Conservation (phyloP, 495 filamentous ascomycete genomes). For the Penicillium pancosmium region DNA sequence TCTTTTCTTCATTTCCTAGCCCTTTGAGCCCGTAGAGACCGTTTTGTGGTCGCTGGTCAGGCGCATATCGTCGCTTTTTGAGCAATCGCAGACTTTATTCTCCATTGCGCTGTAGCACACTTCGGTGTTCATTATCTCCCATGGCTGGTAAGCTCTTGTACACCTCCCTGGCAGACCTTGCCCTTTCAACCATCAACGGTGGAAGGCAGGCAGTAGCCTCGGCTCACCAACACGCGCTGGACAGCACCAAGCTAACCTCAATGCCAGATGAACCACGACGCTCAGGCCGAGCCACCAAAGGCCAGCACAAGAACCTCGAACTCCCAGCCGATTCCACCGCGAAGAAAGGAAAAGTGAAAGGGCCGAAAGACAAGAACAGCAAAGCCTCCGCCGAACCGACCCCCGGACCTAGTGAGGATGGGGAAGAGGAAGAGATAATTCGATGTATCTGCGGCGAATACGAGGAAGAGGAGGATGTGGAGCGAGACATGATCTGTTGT, state of each 20-base stretch:
- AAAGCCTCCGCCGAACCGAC: slow-evolving; percentile 53
- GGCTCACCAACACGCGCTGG: neutral
- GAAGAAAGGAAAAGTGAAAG: slow-evolving; percentile 66
- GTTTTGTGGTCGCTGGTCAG: slow-evolving; percentile 35
- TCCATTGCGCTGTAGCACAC: slow-evolving; percentile 45
- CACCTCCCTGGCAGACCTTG: slow-evolving; percentile 19
- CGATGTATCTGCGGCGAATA: slow-evolving; percentile 91
- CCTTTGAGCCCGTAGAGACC: slow-evolving; percentile 48
- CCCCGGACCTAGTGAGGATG: slow-evolving; percentile 62
- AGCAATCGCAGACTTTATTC: slow-evolving; percentile 22
- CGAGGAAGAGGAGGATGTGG: slow-evolving; percentile 79
- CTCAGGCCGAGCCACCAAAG: slow-evolving; percentile 93
- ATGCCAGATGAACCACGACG: slow-evolving; percentile 80
- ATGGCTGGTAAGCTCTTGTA: slow-evolving; percentile 55
- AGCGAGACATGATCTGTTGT: slow-evolving; percentile 86
- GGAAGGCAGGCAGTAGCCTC: slow-evolving; percentile 11
- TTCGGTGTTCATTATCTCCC: slow-evolving; percentile 22
- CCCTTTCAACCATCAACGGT: slow-evolving; percentile 6
- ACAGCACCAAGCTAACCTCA: slow-evolving; percentile 36
- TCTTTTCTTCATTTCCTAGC: slow-evolving; percentile 23
- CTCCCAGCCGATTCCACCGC: slow-evolving; percentile 57
- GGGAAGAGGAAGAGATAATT: slow-evolving; percentile 74
- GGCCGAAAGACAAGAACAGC: slow-evolving; percentile 53
- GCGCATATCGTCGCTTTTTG: slow-evolving; percentile 24
- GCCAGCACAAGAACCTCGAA: slow-evolving; percentile 87